Base-by-base conservation (phyloP, 2,329 filamentous ascomycete genomes). In the Helotiales sp. region DNA sequence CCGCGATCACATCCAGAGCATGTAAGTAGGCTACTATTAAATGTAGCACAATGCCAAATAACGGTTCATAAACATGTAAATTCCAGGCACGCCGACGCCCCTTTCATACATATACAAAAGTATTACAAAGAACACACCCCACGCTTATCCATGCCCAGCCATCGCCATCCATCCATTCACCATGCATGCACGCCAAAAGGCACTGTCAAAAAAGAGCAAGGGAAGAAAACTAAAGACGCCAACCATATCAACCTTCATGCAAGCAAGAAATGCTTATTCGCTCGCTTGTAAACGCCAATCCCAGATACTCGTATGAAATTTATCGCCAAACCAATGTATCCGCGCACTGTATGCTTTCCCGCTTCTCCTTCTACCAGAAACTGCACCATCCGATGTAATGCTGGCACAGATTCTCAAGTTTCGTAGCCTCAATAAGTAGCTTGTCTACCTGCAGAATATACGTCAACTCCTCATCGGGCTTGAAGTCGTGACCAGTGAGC, bases 331-430 rank as follows among this genome's bases (percentile, higher is more conserved):
- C n/a, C n/a, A 40, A 57, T 22, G 32, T 24, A 30, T 24, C 20
- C 28, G n/a, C 30, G 17, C 26, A 43, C 17, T 20, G 3, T 15
- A 45, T 15, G n/a, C n/a, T 11, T 20, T 22, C 13, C 24, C n/a
- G 15, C 49, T 37, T 32, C 22, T 34, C 45, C 55, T 30, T 30
- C 67, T 65, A 98, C 95, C 95, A 98, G 85, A 97, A 98, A 80
- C 93, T 96, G 81, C 95, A 98, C 95, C 95, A 98, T 71, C 96
- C 96, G 75, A 98, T 97, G 79, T 97, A 99, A 82, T 98, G 96
- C 84, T 98, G 96, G 78, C 96, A 99, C 69, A 99, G 83, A 79
- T 98, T 98, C 85, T 98, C 96, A 74, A 98, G 84, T 77, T 96
- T 97, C 6, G 96, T 99, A 24, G 96, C 96, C 82, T 99, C 95